Base-by-base conservation (phyloP, 306 rosid genomes). In the Corylus avellana region DNA sequence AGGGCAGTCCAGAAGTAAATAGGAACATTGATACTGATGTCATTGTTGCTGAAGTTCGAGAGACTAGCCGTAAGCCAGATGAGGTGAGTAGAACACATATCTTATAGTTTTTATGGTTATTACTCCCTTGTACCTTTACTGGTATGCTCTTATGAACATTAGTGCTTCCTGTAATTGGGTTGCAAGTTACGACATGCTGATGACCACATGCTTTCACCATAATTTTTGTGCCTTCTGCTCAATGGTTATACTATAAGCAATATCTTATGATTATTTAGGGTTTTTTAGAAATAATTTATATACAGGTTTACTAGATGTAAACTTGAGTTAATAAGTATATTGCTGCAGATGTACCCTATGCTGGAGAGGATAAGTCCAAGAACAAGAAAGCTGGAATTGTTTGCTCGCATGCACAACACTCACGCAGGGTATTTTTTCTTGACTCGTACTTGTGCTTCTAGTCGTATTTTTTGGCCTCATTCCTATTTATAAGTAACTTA, bases 401-500 rank as follows among this genome's bases (percentile, higher is more conserved):
- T 96, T 87, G 99, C 99, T 50, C 98, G 97, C 54, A 96, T 96
- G 99, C 99, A 96, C 94, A 96, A 96, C 84, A 96, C 99, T 82
- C 98, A 96, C 81, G 94, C 99, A 58, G 99, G 99, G 98, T 96
- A 79, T 76, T 59, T 75, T 87, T 81, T 80, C 82, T 70, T 55
- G 20, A 18, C 79, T 72, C 27, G 12, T 51, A 49, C 37, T 57
- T 70, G 70, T 54, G 42, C 17, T 77, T 48, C 27, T 68, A 32
- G 8, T 64, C 8, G 0, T 35, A 42, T 32, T 64, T 64, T 13
- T 64, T 37, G 1, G 13, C 12, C 17, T 17, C 22, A 16, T 64
- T 64, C 47, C 37, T 64, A 16, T 64, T 16, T 37, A 35, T 35
- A 25, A 42, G 46, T 7, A 42, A 42, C 46, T 42, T 42, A 42